Percentiles rank a stretch among this genome's conserved stretches.
These are phyloP conservation scores for Pythium dissimile DNA, from an alignment of 352 stramenopile species.

Conservation along the genomic window DNA sequence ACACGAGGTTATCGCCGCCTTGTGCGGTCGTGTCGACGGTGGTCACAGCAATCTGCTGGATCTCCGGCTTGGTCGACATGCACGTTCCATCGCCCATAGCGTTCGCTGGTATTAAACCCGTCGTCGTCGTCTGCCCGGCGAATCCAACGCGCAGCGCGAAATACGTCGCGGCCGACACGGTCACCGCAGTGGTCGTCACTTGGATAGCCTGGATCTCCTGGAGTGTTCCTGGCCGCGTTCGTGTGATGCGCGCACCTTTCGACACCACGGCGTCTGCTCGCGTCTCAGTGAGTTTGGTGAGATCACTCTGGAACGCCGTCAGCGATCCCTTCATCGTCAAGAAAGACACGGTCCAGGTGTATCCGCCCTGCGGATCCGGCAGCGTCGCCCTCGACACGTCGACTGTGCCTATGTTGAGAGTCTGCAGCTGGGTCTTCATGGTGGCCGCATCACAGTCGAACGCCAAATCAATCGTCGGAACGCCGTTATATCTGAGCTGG, in stretches of 20 bases:
- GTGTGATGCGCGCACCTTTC: slow-evolving; percentile 43
- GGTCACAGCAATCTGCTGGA: slow-evolving; percentile 89
- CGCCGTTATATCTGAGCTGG: slow-evolving; percentile 40
- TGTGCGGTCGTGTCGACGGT: slow-evolving; percentile 88
- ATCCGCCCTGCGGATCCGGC: slow-evolving; percentile 83
- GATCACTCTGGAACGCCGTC: slow-evolving; percentile 26
- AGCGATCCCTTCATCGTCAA: slow-evolving; percentile 62
- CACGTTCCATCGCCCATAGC: slow-evolving; percentile 63
- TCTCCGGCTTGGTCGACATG: slow-evolving; percentile 58
- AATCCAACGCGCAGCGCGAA: slow-evolving; percentile 52
- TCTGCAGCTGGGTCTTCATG: slow-evolving; percentile 65
- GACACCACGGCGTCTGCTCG: slow-evolving; percentile 43
- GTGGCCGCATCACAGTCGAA: slow-evolving; percentile 66
- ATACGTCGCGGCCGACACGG: slow-evolving; percentile 31
- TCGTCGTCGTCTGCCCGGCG: slow-evolving; percentile 48
- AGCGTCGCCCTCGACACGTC: slow-evolving; percentile 53
- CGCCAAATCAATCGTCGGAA: slow-evolving; percentile 67
- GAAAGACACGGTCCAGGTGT: slow-evolving; percentile 95
- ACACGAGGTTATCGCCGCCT: slow-evolving; percentile 89
- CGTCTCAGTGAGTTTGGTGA: slow-evolving; percentile 45
- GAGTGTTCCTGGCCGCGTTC: slow-evolving; percentile 38
- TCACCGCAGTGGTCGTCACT: slow-evolving; percentile 40
- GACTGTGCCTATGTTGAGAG: slow-evolving; percentile 49
- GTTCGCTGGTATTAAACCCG: slow-evolving; percentile 81
- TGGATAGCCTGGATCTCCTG: slow-evolving; percentile 68